Evolutionary conservation across 768 basidiomycete genomes (phyloP).

Genomic region (Pulveroboletus sp.): DNA sequence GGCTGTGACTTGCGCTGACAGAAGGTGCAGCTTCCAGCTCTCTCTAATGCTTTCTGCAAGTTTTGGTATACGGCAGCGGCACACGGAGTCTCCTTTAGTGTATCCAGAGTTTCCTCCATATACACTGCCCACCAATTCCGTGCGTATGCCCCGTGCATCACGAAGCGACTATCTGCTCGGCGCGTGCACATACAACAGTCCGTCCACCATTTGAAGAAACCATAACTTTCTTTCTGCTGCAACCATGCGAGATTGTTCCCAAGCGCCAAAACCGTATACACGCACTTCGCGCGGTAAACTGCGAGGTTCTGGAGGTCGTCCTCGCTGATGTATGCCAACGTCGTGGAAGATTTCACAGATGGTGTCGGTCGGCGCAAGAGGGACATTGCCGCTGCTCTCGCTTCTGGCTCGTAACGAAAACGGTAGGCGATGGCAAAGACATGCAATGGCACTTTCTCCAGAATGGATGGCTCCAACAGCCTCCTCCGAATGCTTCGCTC

Average conservation of each 20-base stretch:
- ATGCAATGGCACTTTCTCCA: slow-evolving; percentile 26
- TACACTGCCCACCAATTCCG: slow-evolving; percentile 31
- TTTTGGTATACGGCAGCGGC: slow-evolving; percentile 12
- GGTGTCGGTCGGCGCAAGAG: slow-evolving; percentile 21
- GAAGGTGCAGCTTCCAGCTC: slow-evolving; percentile 16
- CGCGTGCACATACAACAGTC: slow-evolving; percentile 21
- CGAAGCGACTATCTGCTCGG: slow-evolving; percentile 21
- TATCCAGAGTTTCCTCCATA: slow-evolving; percentile 23
- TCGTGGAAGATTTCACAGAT: background rate
- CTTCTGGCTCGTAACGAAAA: slow-evolving; percentile 29
- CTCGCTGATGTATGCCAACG: slow-evolving; percentile 4
- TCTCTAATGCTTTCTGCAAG: slow-evolving; percentile 14
- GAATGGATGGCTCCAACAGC: slow-evolving; percentile 24
- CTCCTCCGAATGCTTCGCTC: slow-evolving; percentile 19
- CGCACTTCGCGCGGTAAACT: slow-evolving; percentile 20
- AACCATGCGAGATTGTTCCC: slow-evolving; percentile 22
- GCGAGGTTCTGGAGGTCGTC: slow-evolving; percentile 12
- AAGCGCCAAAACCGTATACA: slow-evolving; percentile 15
- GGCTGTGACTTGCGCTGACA: slow-evolving; percentile 16
- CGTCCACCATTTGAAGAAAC: slow-evolving; percentile 29
- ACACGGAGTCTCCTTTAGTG: slow-evolving; percentile 24
- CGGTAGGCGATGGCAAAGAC: slow-evolving; percentile 34
- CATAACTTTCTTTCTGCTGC: slow-evolving; percentile 18
- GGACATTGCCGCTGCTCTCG: slow-evolving; percentile 24
- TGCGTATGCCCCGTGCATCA: slow-evolving; percentile 25